These are phyloP conservation scores for Pichia heedii DNA, from an alignment of 805 yeast species.

Conservation along the genomic window DNA sequence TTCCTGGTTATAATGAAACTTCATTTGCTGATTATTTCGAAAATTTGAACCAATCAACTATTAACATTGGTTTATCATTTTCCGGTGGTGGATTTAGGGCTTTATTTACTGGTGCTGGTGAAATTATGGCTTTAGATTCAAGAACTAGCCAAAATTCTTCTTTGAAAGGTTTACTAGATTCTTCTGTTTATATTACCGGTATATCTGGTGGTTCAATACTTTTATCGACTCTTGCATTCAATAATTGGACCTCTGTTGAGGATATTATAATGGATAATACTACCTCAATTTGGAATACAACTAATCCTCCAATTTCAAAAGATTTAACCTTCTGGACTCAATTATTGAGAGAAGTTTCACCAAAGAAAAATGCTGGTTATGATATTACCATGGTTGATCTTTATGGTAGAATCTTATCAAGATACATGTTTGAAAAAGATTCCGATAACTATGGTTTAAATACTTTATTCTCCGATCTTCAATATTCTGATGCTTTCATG, in stretches of 20 bases:
- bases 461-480: constrained; percentile 44
- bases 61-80: constrained; percentile 49
- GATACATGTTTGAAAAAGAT: constrained; percentile 51
- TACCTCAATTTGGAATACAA: constrained; percentile 52
- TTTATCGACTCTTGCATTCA: constrained; percentile 54
- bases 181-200: constrained; percentile 63
- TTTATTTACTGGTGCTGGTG: constrained; percentile 76
- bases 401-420: constrained; percentile 64
- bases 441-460: constrained; percentile 51
- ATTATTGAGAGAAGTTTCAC: constrained; percentile 39
- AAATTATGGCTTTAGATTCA: constrained; percentile 67
- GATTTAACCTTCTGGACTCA: constrained; percentile 41
- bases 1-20: constrained; percentile 37
- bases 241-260: constrained; percentile 62
- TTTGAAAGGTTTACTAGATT: constrained; percentile 54
- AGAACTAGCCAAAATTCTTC: constrained; percentile 39
- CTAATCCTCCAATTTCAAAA: constrained; percentile 45
- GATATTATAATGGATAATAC: constrained; percentile 34
- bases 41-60: constrained; percentile 25
- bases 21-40: constrained; percentile 30
- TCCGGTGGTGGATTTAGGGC: constrained; percentile 89
- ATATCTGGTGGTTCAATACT: constrained; percentile 78
- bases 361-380: constrained; percentile 50
- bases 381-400: constrained; percentile 54
- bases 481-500: constrained; percentile 46